Evolutionary conservation across 2,329 filamentous ascomycete genomes (phyloP).

Genomic region (Biscogniauxia sp.): DNA sequence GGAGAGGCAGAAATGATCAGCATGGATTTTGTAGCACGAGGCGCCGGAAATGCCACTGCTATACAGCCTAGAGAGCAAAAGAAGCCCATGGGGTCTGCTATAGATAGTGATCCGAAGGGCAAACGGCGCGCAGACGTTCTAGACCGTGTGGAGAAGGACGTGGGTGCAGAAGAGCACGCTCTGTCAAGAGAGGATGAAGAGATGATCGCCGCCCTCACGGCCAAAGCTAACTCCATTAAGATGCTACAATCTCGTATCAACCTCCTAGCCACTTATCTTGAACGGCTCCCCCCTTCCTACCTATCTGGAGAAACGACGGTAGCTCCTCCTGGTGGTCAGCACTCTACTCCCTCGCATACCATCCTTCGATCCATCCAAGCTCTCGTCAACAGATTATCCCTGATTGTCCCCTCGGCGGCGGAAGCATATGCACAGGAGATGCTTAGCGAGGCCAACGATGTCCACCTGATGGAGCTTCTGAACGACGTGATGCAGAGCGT

Average conservation of each 20-base stretch:
- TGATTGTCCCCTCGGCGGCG: slow-evolving; percentile 71
- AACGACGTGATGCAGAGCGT: slow-evolving; percentile 72
- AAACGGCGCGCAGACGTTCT: slow-evolving; percentile 44
- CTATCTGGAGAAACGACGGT: slow-evolving; percentile 43
- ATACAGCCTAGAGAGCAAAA: slow-evolving; percentile 39
- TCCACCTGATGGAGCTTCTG: slow-evolving; percentile 73
- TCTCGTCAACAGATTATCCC: slow-evolving; percentile 76
- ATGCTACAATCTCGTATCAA: slow-evolving; percentile 80
- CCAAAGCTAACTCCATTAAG: slow-evolving; percentile 89
- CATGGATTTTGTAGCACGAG: slow-evolving; percentile 87
- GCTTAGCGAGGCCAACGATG: slow-evolving; percentile 78
- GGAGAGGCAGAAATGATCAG: slow-evolving; percentile 97
- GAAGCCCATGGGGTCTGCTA: slow-evolving; percentile 38
- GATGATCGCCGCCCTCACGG: slow-evolving; percentile 66
- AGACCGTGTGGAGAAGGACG: slow-evolving; percentile 28
- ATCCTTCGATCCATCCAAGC: slow-evolving; percentile 87
- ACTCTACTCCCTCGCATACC: slow-evolving; percentile 57
- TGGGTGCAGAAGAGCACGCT: slow-evolving; percentile 38
- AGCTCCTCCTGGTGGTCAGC: slow-evolving; percentile 31
- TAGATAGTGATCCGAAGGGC: slow-evolving; percentile 52
- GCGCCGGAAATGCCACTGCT: slow-evolving; percentile 75
- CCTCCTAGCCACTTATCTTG: slow-evolving; percentile 74
- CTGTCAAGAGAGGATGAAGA: slow-evolving; percentile 61
- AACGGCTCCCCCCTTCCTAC: slow-evolving; percentile 66
- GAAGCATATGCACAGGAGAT: slow-evolving; percentile 68